Base-by-base conservation (phyloP, 345 rosid species). In the Cochlearia excelsa region DNA sequence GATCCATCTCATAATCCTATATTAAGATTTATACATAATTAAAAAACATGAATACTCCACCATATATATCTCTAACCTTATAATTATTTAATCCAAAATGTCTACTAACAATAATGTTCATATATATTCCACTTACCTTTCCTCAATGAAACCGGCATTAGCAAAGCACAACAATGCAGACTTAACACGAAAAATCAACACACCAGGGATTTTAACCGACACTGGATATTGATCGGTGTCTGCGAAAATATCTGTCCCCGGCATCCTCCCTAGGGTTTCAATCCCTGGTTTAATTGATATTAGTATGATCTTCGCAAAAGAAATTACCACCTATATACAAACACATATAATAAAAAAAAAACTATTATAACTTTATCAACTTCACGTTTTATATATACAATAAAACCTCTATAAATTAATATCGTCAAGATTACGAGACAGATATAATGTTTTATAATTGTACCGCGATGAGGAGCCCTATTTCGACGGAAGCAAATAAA, bases 141-240 rank as follows among this genome's bases (percentile, higher is more conserved):
- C 78, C 49, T 53, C 77, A 26, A 84, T 78, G 26, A 80, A 91
- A 63, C 65, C 88, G 50, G 96, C 94, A 46, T 91, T 88, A 26
- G 98, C 98, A 68, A 91, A 91, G 51, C 95, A 91, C 57, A 91
- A 86, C 68, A 84, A 70, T 10, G 92, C 90, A 56, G 95, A 84
- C 34, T 84, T 88, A 56, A 91, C 57, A 4, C 94, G 81, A 71
- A 82, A 49, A 4, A 82, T 68, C 44, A 88, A 72, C 48, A 77
- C 76, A 0, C 84, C 82, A 1, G 91, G 83, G 58, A 75, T 70
- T 67, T 58, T 70, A 28, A 84, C 78, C 16, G 98, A 84, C 88
- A 84, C 74, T 2, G 96, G 98, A 69, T 84, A 91, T 47, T 91
- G 98, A 43, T 81, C 73, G 2, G 82, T 72, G 67, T 82, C 79